Evolutionary conservation across 495 filamentous ascomycete genomes (phyloP).

Genomic region (Cetradonia linearis): DNA sequence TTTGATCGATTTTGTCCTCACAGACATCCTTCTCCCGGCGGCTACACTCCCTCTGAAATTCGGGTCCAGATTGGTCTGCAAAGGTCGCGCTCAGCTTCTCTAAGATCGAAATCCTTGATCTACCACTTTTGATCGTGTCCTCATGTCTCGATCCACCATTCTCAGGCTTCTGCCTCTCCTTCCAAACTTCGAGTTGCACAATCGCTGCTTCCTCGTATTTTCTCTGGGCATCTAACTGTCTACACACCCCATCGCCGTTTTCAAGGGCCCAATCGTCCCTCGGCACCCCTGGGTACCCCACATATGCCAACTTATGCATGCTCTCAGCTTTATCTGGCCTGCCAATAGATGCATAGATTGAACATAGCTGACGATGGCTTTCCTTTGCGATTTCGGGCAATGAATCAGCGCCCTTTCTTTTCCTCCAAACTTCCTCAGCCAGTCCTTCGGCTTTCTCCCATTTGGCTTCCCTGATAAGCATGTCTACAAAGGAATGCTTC

Average conservation of each 20-base stretch:
- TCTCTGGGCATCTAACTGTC: background rate
- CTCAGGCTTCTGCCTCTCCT: background rate
- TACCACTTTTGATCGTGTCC: slow-evolving; percentile 1
- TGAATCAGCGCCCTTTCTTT: background rate
- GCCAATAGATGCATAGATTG: background rate
- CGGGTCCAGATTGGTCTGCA: background rate
- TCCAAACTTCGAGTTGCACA: slow-evolving; percentile 5
- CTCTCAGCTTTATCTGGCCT: background rate
- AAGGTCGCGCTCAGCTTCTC: background rate
- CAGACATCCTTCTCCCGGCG: background rate
- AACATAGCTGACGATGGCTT: slow-evolving; percentile 15
- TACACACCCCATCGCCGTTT: slow-evolving; percentile 10
- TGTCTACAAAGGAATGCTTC: slow-evolving; percentile 1
- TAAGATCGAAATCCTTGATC: background rate
- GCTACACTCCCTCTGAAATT: background rate
- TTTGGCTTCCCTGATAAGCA: slow-evolving; percentile 5
- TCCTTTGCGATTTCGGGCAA: background rate
- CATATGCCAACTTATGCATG: background rate
- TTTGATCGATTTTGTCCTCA: background rate
- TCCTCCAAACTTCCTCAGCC: slow-evolving; percentile 5
- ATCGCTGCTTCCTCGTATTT: slow-evolving; percentile 1
- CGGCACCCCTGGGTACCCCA: background rate
- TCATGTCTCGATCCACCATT: background rate
- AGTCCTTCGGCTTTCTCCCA: background rate
- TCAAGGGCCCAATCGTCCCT: slow-evolving; percentile 7